Evolutionary conservation across 2,329 filamentous ascomycete genomes (phyloP), one percentile per base, ranked within the genome.

Genomic region (Geoglossum cookeanum): DNA sequence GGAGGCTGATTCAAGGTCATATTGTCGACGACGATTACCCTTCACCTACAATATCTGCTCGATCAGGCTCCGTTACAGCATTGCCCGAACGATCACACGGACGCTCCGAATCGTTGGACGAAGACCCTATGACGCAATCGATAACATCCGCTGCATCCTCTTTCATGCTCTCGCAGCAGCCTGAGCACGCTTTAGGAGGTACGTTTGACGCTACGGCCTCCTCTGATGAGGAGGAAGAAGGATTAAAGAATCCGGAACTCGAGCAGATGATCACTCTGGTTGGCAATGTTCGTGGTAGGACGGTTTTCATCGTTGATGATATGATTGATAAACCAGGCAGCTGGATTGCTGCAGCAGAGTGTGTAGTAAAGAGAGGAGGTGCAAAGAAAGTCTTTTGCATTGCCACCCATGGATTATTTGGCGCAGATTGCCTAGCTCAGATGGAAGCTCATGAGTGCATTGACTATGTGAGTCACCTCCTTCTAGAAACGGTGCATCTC

Each of bases 191-290:
- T 2, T 77, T 95, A 0, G 90, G 90, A 48, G 89, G 90, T 54
- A 87, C 87, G 1, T 85, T 83, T 42, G 91, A 97, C 65, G 88
- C 84, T 8, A 83, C 77, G n/a, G 84, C 78, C 42, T 85, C 81
- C 29, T 90, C 87, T 11, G 92, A 95, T 62, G 91, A 96, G 60
- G 92, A 97, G 69, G 92, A 98, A 65, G 88, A 94, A 63, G 82
- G 83, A n/a, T 80, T 91, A 56, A 80, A 84, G 64, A 82, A 91
- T 63, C 81, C 84, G 9, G 83, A 84, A 60, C 76, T 91, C 27
- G 92, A 98, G 72, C 89, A 90, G 66, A 95, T 91, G 74, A 94
- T 98, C 64, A 98, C 92, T 0, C 76, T 98, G n/a, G 92, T 98
- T 13, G 92, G 92, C 60, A 87, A 97, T 65, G 92, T 98, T 59